These are phyloP conservation scores for Pascua sp. DNA, from an alignment of 1,284 basidiomycete species.

Conservation along the genomic window DNA sequence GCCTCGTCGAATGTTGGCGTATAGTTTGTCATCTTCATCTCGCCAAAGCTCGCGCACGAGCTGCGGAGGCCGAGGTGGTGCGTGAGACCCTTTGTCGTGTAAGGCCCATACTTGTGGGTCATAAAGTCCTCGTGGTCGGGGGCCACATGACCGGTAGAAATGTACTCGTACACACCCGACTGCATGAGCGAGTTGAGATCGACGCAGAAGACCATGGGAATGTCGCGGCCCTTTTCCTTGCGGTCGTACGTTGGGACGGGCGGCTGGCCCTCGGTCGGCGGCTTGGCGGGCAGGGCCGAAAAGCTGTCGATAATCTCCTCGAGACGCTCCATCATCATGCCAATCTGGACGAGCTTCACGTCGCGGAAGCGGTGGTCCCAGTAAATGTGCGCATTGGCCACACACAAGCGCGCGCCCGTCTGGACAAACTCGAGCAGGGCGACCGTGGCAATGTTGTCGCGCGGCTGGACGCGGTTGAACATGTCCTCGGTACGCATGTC, in stretches of 20 bases:
- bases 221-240: slow-evolving; percentile 57
- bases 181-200: slow-evolving; percentile 90
- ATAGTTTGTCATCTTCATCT: slow-evolving; percentile 82
- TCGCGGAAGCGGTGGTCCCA: slow-evolving; percentile 94
- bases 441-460: slow-evolving; percentile 90
- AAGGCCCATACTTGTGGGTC: slow-evolving; percentile 84
- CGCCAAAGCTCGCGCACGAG: slow-evolving; percentile 68
- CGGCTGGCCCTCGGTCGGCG: slow-evolving; percentile 13
- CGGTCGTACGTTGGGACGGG: slow-evolving; percentile 43
- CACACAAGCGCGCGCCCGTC: slow-evolving; percentile 80
- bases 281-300: slow-evolving; percentile 64
- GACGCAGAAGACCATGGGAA: slow-evolving; percentile 85
- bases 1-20: slow-evolving; percentile 78
- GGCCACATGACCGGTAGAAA: slow-evolving; percentile 68
- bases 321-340: slow-evolving; percentile 87
- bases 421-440: slow-evolving; percentile 81
- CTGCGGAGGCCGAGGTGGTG: slow-evolving; percentile 80
- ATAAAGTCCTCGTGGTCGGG: slow-evolving; percentile 88
- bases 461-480: slow-evolving; percentile 97
- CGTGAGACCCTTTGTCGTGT: slow-evolving; percentile 82
- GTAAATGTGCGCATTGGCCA: slow-evolving; percentile 87
- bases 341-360: slow-evolving; percentile 95
- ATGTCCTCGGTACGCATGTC: slow-evolving; percentile 99
- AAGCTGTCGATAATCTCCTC: slow-evolving; percentile 85
- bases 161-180: slow-evolving; percentile 89